Evolutionary conservation across 768 basidiomycete genomes (phyloP).

Genomic region (Psilocybe cyanescens): DNA sequence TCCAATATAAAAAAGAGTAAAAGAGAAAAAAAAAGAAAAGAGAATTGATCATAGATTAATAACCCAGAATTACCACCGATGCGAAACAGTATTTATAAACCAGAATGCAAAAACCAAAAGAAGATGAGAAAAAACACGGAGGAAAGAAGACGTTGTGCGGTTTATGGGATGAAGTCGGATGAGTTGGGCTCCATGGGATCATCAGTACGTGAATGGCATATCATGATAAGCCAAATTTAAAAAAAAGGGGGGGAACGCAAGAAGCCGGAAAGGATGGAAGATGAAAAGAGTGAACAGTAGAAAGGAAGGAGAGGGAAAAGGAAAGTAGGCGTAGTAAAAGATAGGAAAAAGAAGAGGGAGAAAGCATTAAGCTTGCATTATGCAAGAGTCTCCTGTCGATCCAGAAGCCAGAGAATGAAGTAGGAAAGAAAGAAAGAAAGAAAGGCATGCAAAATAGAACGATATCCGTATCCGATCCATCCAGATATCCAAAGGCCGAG

Average conservation of each 20-base stretch:
- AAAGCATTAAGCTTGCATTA: neutral
- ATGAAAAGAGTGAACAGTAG: neutral
- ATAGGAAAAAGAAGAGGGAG: conserved; percentile 1
- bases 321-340: neutral
- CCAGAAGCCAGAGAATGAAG: neutral
- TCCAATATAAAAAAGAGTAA: neutral
- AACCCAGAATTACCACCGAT: neutral
- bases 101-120: neutral
- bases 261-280: neutral
- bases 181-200: conserved; percentile 1
- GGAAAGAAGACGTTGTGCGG: neutral
- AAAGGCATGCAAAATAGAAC: neutral
- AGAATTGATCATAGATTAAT: neutral
- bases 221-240: conserved; percentile 3
- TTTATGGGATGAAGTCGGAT: neutral
- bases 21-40: neutral
- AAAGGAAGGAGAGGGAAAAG: neutral
- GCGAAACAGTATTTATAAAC: neutral
- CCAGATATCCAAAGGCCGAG: neutral
- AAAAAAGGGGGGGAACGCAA: neutral
- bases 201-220: conserved; percentile 3
- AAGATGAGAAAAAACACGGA: neutral
- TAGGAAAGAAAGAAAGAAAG: neutral
- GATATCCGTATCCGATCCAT: neutral
- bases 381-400: neutral